These are phyloP conservation scores for Cyberlindnera mrakii DNA, from an alignment of 805 yeast species.

Conservation along the genomic window DNA sequence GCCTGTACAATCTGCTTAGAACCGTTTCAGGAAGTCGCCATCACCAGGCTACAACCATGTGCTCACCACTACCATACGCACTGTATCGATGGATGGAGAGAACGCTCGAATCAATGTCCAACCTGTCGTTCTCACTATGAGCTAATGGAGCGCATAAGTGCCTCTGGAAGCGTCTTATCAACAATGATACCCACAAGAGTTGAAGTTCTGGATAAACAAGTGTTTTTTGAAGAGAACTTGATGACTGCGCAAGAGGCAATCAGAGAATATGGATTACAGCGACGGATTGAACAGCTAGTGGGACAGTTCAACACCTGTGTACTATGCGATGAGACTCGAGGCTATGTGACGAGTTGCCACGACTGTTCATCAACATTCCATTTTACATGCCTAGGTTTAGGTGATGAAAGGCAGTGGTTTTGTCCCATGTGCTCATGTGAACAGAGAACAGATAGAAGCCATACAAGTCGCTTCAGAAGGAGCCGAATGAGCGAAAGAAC, in stretches of 20 bases:
- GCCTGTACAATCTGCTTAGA: conserved; percentile 60
- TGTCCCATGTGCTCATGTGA: conserved; percentile 47
- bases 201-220: conserved; percentile 7
- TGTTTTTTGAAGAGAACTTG: conserved; percentile 13
- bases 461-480: conserved; percentile 19
- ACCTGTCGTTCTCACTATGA: conserved; percentile 48
- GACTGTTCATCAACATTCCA: conserved; percentile 37
- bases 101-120: conserved; percentile 54
- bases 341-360: conserved; percentile 20
- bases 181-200: conserved; percentile 11
- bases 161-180: conserved; percentile 10
- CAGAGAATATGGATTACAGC: conserved; percentile 5
- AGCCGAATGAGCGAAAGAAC: conserved; percentile 24
- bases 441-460: conserved; percentile 25
- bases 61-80: conserved; percentile 49
- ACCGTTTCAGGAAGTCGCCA: conserved; percentile 17
- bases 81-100: conserved; percentile 55
- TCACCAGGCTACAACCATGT: conserved; percentile 37
- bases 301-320: conserved; percentile 19
- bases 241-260: not conserved
- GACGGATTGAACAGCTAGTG: conserved; percentile 15
- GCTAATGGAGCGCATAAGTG: conserved; percentile 28
- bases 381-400: conserved; percentile 32
- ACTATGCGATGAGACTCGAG: conserved; percentile 17
- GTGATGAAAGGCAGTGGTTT: conserved; percentile 29